These are phyloP conservation scores for Chamaecyparis obtusa DNA, from an alignment of 75 land plant genomes.

Conservation along the genomic window DNA sequence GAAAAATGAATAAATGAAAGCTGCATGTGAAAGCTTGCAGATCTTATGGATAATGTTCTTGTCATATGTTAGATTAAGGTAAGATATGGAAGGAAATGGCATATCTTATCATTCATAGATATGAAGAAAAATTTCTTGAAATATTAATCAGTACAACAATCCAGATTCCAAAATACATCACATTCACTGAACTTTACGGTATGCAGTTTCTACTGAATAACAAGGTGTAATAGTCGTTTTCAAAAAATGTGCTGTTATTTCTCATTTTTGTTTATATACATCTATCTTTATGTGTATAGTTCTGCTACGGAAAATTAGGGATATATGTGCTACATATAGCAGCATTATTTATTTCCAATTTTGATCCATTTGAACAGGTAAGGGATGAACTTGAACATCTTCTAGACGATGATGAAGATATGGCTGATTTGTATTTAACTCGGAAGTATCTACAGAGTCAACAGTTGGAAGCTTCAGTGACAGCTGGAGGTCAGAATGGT, in stretches of 20 bases:
- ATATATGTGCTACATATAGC: neutral
- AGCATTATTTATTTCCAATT: slow-evolving; percentile 2
- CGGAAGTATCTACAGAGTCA: slow-evolving; percentile 74
- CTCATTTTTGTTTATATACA: neutral
- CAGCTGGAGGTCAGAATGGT: slow-evolving; percentile 31
- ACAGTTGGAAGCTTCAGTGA: slow-evolving; percentile 57
- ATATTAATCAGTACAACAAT: neutral
- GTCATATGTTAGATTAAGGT: no score
- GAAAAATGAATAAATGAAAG: no score
- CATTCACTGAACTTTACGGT: neutral
- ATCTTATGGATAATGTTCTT: no score
- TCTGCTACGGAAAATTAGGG: neutral
- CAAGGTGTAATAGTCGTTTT: neutral
- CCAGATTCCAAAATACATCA: neutral
- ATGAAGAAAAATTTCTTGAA: no score
- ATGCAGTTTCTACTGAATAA: neutral
- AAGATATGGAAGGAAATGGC: no score
- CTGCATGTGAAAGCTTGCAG: no score
- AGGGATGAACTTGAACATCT: slow-evolving; percentile 97
- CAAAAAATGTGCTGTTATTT: neutral
- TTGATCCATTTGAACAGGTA: slow-evolving; percentile 44
- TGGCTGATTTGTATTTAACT: slow-evolving; percentile 91
- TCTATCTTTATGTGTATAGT: neutral
- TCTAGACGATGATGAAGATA: slow-evolving; percentile 92
- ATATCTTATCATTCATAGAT: no score